These are phyloP conservation scores for Eucalyptus guilfoylei DNA, from an alignment of 345 rosid genomes.

Conservation along the genomic window DNA sequence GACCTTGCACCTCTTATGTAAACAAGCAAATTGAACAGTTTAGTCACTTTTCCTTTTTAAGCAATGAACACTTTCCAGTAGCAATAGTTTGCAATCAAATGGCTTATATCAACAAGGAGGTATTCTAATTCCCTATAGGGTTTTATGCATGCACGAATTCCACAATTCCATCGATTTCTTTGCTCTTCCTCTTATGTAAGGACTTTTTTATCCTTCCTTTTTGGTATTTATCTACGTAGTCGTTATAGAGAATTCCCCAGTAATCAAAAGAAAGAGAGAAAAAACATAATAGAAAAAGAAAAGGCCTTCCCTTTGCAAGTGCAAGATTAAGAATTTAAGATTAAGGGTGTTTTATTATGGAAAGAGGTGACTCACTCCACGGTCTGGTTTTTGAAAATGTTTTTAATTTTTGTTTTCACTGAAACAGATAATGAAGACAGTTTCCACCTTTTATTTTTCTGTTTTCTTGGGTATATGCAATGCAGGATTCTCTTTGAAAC, in stretches of 20 bases:
- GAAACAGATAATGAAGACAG: not conserved
- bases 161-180: not conserved
- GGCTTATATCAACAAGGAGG: not conserved
- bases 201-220: not conserved
- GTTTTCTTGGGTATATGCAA: not conserved
- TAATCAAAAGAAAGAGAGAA: not conserved
- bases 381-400: too few relatives aligned
- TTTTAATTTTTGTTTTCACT: not conserved
- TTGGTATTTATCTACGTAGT: not conserved
- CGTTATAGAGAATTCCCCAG: not conserved
- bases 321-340: not conserved
- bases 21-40: not conserved
- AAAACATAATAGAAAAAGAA: not conserved
- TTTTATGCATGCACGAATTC: not conserved
- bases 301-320: constrained; percentile 3
- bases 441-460: not conserved
- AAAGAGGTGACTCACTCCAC: too few relatives aligned
- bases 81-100: not conserved
- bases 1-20: not conserved
- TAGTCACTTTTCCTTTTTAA: too few relatives aligned
- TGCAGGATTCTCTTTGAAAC: not conserved
- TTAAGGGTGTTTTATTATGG: not conserved
- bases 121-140: not conserved
- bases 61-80: not conserved
- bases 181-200: not conserved